Percentiles rank a stretch among this genome's conserved stretches.
Evolutionary conservation across 2,329 filamentous ascomycete species (phyloP).

Genomic region (Colletotrichum plurivorum): DNA sequence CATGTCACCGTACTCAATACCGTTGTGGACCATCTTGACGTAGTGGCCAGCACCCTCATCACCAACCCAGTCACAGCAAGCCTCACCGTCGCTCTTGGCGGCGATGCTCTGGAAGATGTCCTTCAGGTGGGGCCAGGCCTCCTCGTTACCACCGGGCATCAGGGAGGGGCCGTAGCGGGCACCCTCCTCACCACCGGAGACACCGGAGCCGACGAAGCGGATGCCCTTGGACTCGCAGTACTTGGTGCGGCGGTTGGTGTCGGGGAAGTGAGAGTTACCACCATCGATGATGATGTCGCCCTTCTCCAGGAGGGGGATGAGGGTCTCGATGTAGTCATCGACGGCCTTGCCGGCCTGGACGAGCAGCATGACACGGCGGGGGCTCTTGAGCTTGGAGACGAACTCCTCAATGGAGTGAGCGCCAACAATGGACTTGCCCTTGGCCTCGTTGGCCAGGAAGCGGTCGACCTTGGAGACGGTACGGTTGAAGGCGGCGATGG

Average conservation of each 20-base stretch:
- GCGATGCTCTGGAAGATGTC: conserved; percentile 98
- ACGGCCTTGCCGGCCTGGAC: conserved; percentile 99
- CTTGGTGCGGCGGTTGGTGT: conserved; percentile 96
- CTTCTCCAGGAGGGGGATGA: conserved; percentile 84
- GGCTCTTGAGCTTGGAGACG: conserved; percentile 95
- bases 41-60: conserved; percentile 99
- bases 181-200: conserved; percentile 99
- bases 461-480: conserved; percentile 98
- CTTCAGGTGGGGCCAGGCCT: conserved; percentile 98
- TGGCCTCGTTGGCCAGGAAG: conserved; percentile 92
- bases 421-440: conserved; percentile 95
- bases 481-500: conserved; percentile 98
- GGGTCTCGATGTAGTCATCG: conserved; percentile 98
- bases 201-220: conserved; percentile 95
- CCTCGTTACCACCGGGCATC: conserved; percentile 99
- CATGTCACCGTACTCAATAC: conserved; percentile 99
- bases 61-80: conserved; percentile 99
- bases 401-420: conserved; percentile 96
- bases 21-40: conserved; percentile 99
- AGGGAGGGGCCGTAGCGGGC: conserved; percentile 96
- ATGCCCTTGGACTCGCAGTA: conserved; percentile 91
- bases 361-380: conserved; percentile 97
- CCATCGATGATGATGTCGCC: conserved; percentile 99
- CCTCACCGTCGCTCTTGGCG: conserved; percentile 96
- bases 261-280: conserved; percentile 99